These are phyloP conservation scores for Skeletonema marinoi DNA, from an alignment of 108 stramenopile species.

Conservation along the genomic window DNA sequence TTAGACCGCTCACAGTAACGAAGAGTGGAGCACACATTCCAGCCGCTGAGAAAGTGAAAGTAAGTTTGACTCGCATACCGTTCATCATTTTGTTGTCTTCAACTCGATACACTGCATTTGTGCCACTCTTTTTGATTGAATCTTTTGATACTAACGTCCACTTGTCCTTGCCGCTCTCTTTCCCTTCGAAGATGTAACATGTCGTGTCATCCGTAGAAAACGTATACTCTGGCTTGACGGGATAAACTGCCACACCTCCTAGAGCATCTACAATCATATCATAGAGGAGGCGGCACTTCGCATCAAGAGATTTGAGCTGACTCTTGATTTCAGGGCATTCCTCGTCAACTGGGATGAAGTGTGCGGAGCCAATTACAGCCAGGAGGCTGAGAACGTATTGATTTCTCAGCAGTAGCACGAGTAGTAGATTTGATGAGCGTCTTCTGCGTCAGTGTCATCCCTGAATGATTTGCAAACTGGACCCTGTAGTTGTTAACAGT, in stretches of 20 bases:
- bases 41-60: too few species aligned
- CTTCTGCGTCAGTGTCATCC: too few species aligned
- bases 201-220: constrained; percentile 22
- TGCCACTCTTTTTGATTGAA: background rate
- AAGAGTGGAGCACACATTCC: constrained; percentile 11
- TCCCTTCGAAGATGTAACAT: constrained; percentile 18
- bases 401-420: too few species aligned
- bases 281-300: background rate
- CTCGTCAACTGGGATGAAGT: background rate
- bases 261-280: background rate
- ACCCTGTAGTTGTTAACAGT: too few species aligned
- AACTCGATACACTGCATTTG: background rate
- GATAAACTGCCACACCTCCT: background rate
- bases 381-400: too few species aligned
- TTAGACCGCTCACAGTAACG: constrained; percentile 2
- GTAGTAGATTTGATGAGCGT: too few species aligned
- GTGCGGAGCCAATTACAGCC: too few species aligned
- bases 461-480: too few species aligned
- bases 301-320: background rate
- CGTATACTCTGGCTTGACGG: constrained; percentile 2
- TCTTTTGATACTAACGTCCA: constrained; percentile 1
- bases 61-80: constrained; percentile 16
- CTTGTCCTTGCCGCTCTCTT: background rate
- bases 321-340: background rate
- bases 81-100: constrained; percentile 21